Base-by-base conservation (phyloP, 768 basidiomycete species). In the Lactarius psammicola region DNA sequence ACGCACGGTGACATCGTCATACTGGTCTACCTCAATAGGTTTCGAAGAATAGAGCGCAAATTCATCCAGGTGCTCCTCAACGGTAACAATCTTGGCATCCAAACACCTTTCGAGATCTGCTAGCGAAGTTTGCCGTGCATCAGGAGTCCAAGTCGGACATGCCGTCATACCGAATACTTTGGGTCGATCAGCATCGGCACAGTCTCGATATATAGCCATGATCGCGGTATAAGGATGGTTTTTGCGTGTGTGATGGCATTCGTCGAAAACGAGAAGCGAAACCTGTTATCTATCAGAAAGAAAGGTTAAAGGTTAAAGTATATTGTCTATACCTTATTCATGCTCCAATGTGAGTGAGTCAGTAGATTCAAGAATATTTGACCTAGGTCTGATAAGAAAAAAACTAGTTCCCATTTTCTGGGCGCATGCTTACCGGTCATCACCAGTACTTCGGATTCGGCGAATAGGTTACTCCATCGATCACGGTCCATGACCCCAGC, bases 131-230 rank as follows among this genome's bases (percentile, higher is more conserved):
- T 78, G 74, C 0, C 91, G 85, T 60, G 92, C 83, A 68, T 84
- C 87, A 15, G 85, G 81, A 68, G 91, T 90, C 88, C 89, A 93
- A 30, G 94, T 86, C 0, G 94, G 94, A 20, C 91, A 94, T 0
- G 94, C 94, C 0, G 94, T 95, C 87, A 96, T 90, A 3, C 94
- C 94, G 66, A 95, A 92, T n/a, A 96, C 80, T 73, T 90, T 93
- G 11, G 92, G 90, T n/a, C 88, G 80, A 23, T 77, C 71, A 1
- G 71, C 58, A 31, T 49, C 71, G 46, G 76, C 80, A 53, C 74
- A 78, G 60, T 79, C 79, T 67, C 81, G 85, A 72, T 86, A 84
- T 56, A 85, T 80, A 23, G 78, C 77, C 83, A 87, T 84, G 63
- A 87, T 82, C 23, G 80, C 80, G 59, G 84, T 84, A 64, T 84